Evolutionary conservation across 2,329 filamentous ascomycete genomes (phyloP), one percentile per base, ranked within the genome.

Genomic region (Aureobasidium sp.): DNA sequence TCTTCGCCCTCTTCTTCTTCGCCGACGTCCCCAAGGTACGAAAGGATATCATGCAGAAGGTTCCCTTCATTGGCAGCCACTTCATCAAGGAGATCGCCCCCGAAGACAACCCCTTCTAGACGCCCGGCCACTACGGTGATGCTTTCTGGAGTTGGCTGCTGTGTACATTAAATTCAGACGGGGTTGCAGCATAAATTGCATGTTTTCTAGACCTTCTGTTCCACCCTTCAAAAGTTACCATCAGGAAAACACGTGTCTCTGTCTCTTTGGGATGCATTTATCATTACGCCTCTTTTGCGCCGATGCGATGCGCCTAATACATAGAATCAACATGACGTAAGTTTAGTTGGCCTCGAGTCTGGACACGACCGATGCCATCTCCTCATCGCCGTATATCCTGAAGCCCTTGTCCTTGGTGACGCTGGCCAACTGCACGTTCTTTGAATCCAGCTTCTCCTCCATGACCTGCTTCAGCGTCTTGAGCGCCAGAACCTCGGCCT

Each of bases 391-490:
- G 82, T 99, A 99, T 86, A 99, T 97, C 79, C 91, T 88, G 83
- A 99, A 99, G 62, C 94, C 94, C 78, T 90, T 93, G 68, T 97
- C 93, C 82, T 92, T 96, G 65, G 94, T 99, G 62, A 99, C 94
- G 73, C 93, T 97, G 59, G 94, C 94, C 69, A 99, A 78, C 81
- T 99, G 94, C 67, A 99, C 94, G 73, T 99, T 99, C 85, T 99
- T 99, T 66, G 91, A 85, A 75, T 99, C 94, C 64, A 99, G 83
- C 81, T 99, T 99, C 86, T 99, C 94, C 79, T 99, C 94, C 94
- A 99, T 99, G 69, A 99, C 94, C 79, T 99, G 94, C 84, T 97
- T 99, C 75, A 99, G 77, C 41, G 94, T 99, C 85, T 97, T 97
- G 72, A 99, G 81, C 57, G 96, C 92, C 67, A 99, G 80, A 3